These are phyloP conservation scores for Aspergillus bertholletiae DNA, from an alignment of 495 filamentous ascomycete genomes.

Conservation along the genomic window DNA sequence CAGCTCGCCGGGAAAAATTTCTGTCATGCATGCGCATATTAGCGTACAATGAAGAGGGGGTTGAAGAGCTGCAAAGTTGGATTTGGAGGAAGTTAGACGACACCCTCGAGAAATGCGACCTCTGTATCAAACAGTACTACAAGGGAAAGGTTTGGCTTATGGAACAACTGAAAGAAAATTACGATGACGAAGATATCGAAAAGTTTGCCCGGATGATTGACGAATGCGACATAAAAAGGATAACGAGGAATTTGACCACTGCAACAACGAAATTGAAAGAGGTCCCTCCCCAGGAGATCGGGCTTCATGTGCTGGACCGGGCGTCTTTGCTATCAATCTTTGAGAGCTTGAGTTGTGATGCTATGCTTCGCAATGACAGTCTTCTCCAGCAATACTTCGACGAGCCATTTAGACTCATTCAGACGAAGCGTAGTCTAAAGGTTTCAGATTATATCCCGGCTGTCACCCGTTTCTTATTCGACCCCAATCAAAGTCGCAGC, in stretches of 20 bases:
- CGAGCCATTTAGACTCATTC: slow-evolving; percentile 70
- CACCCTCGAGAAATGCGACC: slow-evolving; percentile 66
- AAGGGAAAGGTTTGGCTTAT: slow-evolving; percentile 61
- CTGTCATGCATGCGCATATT: slow-evolving; percentile 65
- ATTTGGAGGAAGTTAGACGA: slow-evolving; percentile 52
- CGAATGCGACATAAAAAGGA: slow-evolving; percentile 58
- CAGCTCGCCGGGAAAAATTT: slow-evolving; percentile 51
- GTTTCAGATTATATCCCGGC: slow-evolving; percentile 70
- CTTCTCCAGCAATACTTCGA: slow-evolving; percentile 63
- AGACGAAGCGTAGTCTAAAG: slow-evolving; percentile 67
- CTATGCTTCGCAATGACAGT: slow-evolving; percentile 50
- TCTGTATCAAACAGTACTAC: slow-evolving; percentile 80
- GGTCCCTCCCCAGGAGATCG: slow-evolving; percentile 46
- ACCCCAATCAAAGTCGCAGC: slow-evolving; percentile 51
- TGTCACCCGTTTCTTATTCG: slow-evolving; percentile 77
- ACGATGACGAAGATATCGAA: slow-evolving; percentile 60
- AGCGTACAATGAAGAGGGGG: slow-evolving; percentile 60
- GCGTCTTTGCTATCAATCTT: slow-evolving; percentile 57
- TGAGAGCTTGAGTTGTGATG: slow-evolving; percentile 60
- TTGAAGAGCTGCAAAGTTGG: slow-evolving; percentile 54
- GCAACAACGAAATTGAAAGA: slow-evolving; percentile 46
- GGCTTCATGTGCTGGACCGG: slow-evolving; percentile 43
- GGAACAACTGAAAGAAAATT: slow-evolving; percentile 57
- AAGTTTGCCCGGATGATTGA: slow-evolving; percentile 54
- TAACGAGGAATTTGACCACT: slow-evolving; percentile 50